Conservation (phyloP, 2,329 filamentous ascomycete species). For the Cladosporium velox region DNA sequence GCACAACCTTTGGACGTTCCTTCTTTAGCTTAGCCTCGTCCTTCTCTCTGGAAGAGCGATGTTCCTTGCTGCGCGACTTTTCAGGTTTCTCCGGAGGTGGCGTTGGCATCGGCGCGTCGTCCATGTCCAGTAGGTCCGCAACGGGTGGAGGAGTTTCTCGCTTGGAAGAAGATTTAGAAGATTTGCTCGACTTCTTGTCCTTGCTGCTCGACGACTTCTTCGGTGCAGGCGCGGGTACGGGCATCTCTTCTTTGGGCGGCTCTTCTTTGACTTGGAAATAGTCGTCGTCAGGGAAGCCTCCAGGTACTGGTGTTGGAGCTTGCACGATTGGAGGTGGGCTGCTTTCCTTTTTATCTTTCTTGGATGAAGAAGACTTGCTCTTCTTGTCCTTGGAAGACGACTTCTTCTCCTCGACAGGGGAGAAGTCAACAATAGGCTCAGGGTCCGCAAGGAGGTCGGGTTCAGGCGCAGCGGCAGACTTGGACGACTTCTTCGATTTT, state of each 20-base stretch:
- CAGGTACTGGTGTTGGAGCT: constrained; percentile 45
- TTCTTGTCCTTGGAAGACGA: constrained; percentile 25
- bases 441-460: constrained; percentile 17
- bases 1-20: constrained; percentile 74
- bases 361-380: constrained; percentile 18
- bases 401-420: constrained; percentile 24
- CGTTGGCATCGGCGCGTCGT: constrained; percentile 46
- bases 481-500: constrained; percentile 24
- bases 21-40: constrained; percentile 63
- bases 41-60: constrained; percentile 29
- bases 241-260: constrained; percentile 21
- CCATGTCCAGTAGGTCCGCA: constrained; percentile 35
- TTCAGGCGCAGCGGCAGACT: constrained; percentile 21
- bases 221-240: constrained; percentile 22
- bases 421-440: constrained; percentile 15
- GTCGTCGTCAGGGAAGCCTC: constrained; percentile 51
- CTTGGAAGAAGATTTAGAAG: constrained; percentile 18
- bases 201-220: constrained; percentile 32
- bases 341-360: constrained; percentile 23
- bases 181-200: constrained; percentile 38
- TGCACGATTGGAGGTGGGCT: constrained; percentile 25
- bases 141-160: constrained; percentile 14
- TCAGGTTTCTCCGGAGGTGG: constrained; percentile 48
- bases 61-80: constrained; percentile 12
- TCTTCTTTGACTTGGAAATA: constrained; percentile 30